A percentile compares a stretch with the other conserved stretches of the same genome.
phyloP scores from a whole-genome alignment of 2,329 filamentous ascomycete genomes.

The Paraphoma chrysanthemicola region DNA sequence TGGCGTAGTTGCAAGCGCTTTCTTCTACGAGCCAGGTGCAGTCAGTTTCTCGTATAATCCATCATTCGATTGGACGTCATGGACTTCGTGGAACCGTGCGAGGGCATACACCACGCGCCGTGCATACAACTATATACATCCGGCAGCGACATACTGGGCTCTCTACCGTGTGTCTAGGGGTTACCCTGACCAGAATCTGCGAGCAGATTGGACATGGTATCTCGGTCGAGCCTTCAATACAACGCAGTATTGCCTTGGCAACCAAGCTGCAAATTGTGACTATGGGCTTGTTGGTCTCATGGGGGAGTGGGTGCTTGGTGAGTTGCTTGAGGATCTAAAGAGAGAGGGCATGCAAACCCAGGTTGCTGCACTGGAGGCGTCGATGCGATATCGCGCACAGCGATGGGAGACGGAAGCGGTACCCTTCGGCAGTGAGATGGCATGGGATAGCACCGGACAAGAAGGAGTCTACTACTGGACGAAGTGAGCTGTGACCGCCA shows the following conservation, averaged over 20 bases:
- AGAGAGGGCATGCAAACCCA: slow-evolving; percentile 54
- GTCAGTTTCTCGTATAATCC: slow-evolving; percentile 55
- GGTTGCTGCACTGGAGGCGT: slow-evolving; percentile 50
- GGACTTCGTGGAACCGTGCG: slow-evolving; percentile 60
- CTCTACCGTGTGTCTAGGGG: slow-evolving; percentile 62
- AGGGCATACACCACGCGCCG: slow-evolving; percentile 57
- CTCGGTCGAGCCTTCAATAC: slow-evolving; percentile 62
- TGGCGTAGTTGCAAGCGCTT: slow-evolving; percentile 62
- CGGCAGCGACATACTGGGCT: slow-evolving; percentile 63
- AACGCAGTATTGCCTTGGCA: slow-evolving; percentile 45
- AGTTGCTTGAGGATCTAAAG: slow-evolving; percentile 60
- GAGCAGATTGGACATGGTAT: slow-evolving; percentile 62
- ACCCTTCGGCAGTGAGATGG: slow-evolving; percentile 67
- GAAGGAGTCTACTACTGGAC: slow-evolving; percentile 68
- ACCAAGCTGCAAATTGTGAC: slow-evolving; percentile 44
- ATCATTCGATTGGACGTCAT: slow-evolving; percentile 57
- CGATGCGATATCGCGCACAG: slow-evolving; percentile 59
- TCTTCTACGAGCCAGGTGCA: slow-evolving; percentile 61
- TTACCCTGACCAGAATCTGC: slow-evolving; percentile 54
- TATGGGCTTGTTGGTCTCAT: slow-evolving; percentile 62
- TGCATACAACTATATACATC: slow-evolving; percentile 67
- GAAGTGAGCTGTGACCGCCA: slow-evolving; percentile 27
- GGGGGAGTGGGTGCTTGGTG: slow-evolving; percentile 66
- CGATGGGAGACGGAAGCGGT: slow-evolving; percentile 60
- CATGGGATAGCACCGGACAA: slow-evolving; percentile 69